Evolutionary conservation across 805 yeast genomes (phyloP), one percentile per base, ranked within the genome.

Genomic region (Zygoascus flipseniorum): DNA sequence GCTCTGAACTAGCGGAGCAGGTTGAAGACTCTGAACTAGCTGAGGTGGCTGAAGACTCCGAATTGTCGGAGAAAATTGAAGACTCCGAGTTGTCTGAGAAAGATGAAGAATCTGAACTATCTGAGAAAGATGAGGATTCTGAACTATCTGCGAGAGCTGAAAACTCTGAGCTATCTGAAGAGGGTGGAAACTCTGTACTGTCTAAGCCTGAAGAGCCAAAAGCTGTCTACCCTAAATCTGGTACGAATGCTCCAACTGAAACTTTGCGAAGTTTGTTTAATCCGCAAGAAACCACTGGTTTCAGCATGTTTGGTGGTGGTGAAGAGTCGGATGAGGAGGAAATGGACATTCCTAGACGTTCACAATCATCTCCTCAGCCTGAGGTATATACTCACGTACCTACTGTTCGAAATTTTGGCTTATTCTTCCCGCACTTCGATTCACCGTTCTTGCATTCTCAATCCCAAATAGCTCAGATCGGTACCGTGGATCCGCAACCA

Each of bases 371-470:
- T 13, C 41, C 37, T 18, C 18, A 14, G 18, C 45, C 52, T 0
- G 28, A 37, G 19, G 47, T 16, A 14, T 26, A 13, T 9, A 35
- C 39, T 9, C 32, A 46, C 10, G 23, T 31, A 23, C 43, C 50
- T 13, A 48, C 51, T 5, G 2, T 43, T 23, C 52, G 48, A n/a
- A 46, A 51, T 26, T 18, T 52, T n/a, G 65, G 63, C 0, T 71
- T 89, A 37, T 90, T 92, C 67, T 92, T 95, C 77, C 72, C 84
- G 1, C 97, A 92, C 65, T 71, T 75, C 11, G 85, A 85, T 18
- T 90, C 97, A 0, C 97, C 97, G 0, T 92, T 88, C 69, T 72
- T 92, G 58, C 80, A 79, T 50, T 83, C 97, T 0, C 98, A 90
- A 69, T 76, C 96, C 0, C 96, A 86, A 65, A 66, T 89, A 48